phyloP scores from a whole-genome alignment of 495 filamentous ascomycete species.

The Delitschia confertaspora region DNA sequence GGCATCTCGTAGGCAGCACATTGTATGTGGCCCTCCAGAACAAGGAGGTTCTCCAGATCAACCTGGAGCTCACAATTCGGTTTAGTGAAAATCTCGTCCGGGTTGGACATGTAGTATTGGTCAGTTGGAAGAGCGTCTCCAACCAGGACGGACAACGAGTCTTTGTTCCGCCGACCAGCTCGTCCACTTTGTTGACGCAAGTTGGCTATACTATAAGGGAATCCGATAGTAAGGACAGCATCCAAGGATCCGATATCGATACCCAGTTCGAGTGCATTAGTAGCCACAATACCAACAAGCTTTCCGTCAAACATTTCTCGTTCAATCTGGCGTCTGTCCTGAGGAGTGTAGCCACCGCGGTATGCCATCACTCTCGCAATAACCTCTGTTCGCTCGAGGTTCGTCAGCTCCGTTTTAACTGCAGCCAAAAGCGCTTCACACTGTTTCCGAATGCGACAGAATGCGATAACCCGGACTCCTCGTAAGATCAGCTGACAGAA shows the following conservation, averaged over 20 bases:
- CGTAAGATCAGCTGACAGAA: constrained; percentile 85
- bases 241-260: constrained; percentile 95
- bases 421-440: constrained; percentile 81
- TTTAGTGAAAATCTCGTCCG: constrained; percentile 89
- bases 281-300: constrained; percentile 87
- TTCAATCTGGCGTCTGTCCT: constrained; percentile 85
- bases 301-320: constrained; percentile 96
- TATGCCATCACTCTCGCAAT: constrained; percentile 86
- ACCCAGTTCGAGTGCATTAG: constrained; percentile 84
- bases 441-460: constrained; percentile 76
- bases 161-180: constrained; percentile 86
- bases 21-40: constrained; percentile 88
- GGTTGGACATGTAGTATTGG: constrained; percentile 95
- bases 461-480: constrained; percentile 88
- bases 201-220: constrained; percentile 92
- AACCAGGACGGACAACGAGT: constrained; percentile 83
- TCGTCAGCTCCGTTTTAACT: constrained; percentile 64
- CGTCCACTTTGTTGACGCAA: constrained; percentile 90
- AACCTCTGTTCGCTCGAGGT: constrained; percentile 62
- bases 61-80: constrained; percentile 84
- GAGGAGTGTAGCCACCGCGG: constrained; percentile 88
- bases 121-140: constrained; percentile 91
- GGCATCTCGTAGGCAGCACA: constrained; percentile 96
- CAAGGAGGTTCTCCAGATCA: constrained; percentile 81
- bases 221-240: constrained; percentile 87